These are phyloP conservation scores for Hemisphaericaspora xylanilytica DNA, from an alignment of 1,139 yeast species.

Conservation along the genomic window DNA sequence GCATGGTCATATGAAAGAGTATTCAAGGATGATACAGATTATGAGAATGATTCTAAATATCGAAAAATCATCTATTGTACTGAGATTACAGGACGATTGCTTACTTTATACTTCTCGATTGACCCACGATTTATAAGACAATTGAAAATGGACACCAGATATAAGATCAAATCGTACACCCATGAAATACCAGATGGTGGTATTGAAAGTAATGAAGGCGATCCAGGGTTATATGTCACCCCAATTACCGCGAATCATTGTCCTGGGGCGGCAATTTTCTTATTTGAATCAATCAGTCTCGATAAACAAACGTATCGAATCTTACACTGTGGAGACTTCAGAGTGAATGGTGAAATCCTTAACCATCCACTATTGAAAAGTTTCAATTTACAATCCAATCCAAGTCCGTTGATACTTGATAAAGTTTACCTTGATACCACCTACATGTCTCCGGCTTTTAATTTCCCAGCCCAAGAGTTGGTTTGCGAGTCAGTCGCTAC, in stretches of 20 bases:
- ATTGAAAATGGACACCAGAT: constrained; percentile 44
- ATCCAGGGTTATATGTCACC: constrained; percentile 56
- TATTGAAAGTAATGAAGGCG: constrained; percentile 11
- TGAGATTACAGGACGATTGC: constrained; percentile 58
- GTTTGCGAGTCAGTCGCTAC: constrained; percentile 61
- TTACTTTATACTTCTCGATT: constrained; percentile 54
- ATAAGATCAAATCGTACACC: constrained; percentile 23
- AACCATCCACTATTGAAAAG: constrained; percentile 29
- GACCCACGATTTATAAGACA: constrained; percentile 49
- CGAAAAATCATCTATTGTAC: constrained; percentile 62
- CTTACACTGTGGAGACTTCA: constrained; percentile 90
- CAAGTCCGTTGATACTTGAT: constrained; percentile 28
- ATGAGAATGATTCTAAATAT: constrained; percentile 41
- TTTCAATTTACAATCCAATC: constrained; percentile 26
- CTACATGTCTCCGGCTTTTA: constrained; percentile 69
- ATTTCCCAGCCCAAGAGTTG: constrained; percentile 72
- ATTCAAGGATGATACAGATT: constrained; percentile 25
- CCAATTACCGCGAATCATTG: constrained; percentile 89
- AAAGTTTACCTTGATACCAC: constrained; percentile 84
- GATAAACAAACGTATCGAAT: constrained; percentile 30
- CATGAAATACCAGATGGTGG: constrained; percentile 16
- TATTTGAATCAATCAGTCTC: constrained; percentile 55
- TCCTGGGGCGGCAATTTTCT: constrained; percentile 86
- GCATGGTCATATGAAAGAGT: constrained; percentile 60
- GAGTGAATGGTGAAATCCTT: constrained; percentile 57